These are phyloP conservation scores for Prunus kanzakura DNA, from an alignment of 306 rosid species.

Conservation along the genomic window DNA sequence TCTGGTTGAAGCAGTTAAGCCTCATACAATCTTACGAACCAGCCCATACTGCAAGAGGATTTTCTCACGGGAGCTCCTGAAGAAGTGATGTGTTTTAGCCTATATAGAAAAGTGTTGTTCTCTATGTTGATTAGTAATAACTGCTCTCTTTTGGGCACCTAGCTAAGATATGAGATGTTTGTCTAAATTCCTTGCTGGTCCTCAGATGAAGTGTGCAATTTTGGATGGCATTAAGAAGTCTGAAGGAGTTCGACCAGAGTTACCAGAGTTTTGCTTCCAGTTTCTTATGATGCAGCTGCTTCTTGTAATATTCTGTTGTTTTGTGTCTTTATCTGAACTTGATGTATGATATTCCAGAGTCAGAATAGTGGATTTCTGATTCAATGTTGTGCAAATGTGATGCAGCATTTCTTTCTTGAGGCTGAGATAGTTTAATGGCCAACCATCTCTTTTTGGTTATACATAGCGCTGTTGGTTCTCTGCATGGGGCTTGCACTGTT, in stretches of 20 bases:
- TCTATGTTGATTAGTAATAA: constrained; percentile 15
- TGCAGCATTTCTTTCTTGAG: background rate
- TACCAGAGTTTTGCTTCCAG: constrained; percentile 4
- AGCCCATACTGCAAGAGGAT: constrained; percentile 78
- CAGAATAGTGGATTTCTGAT: background rate
- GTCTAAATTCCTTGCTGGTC: background rate
- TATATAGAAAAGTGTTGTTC: constrained; percentile 21
- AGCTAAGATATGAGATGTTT: background rate
- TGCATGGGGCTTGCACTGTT: background rate
- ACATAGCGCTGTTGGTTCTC: background rate
- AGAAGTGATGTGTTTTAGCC: constrained; percentile 34
- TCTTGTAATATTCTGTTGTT: constrained; percentile 20
- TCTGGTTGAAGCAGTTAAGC: constrained; percentile 46
- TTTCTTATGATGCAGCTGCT: background rate
- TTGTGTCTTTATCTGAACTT: constrained; percentile 9
- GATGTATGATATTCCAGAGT: constrained; percentile 18
- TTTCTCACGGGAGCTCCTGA: constrained; percentile 42
- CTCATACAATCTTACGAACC: constrained; percentile 43
- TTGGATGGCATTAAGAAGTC: constrained; percentile 6
- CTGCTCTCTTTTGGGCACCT: background rate
- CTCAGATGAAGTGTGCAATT: background rate
- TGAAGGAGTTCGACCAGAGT: background rate
- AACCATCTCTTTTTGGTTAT: background rate
- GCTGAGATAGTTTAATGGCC: background rate
- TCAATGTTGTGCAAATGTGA: constrained; percentile 4